Evolutionary conservation across 1,284 basidiomycete genomes (phyloP).

Genomic region (Cerrena zonata): DNA sequence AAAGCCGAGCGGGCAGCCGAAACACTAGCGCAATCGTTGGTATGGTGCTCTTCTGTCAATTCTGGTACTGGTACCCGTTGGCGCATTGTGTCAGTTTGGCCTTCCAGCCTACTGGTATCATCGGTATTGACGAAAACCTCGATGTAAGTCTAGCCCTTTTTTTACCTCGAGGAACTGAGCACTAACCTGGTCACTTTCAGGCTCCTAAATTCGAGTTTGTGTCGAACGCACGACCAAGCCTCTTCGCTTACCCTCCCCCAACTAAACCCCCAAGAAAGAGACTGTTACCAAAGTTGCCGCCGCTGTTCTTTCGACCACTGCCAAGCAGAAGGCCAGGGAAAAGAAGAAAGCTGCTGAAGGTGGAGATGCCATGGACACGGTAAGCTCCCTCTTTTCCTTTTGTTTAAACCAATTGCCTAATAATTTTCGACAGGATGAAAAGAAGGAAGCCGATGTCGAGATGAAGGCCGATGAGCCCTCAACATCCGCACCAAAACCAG

Average conservation of each 20-base stretch:
- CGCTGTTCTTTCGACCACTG: conserved; percentile 91
- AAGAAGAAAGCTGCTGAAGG: conserved; percentile 81
- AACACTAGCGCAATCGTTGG: conserved; percentile 92
- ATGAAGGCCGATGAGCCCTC: conserved; percentile 62
- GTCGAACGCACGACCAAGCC: conserved; percentile 80
- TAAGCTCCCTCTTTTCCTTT: conserved; percentile 34
- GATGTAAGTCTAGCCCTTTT: conserved; percentile 44
- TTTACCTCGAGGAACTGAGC: neutral
- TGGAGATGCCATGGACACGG: conserved; percentile 76
- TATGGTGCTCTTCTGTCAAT: conserved; percentile 93
- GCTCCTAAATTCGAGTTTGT: conserved; percentile 86
- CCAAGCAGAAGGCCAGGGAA: conserved; percentile 87
- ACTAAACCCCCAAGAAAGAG: conserved; percentile 86
- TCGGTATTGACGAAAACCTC: conserved; percentile 80
- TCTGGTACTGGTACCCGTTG: conserved; percentile 99
- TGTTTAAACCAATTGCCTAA: conserved; percentile 4
- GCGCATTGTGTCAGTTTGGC: conserved; percentile 90
- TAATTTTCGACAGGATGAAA: conserved; percentile 42
- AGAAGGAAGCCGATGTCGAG: conserved; percentile 65
- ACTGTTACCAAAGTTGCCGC: conserved; percentile 84
- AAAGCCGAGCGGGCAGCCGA: conserved; percentile 83
- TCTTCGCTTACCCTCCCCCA: conserved; percentile 84
- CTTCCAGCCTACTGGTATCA: conserved; percentile 90
- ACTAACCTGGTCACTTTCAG: conserved; percentile 32
- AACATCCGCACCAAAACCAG: conserved; percentile 35